These are phyloP conservation scores for Obba rivulosa DNA, from an alignment of 768 basidiomycete species.

Conservation along the genomic window DNA sequence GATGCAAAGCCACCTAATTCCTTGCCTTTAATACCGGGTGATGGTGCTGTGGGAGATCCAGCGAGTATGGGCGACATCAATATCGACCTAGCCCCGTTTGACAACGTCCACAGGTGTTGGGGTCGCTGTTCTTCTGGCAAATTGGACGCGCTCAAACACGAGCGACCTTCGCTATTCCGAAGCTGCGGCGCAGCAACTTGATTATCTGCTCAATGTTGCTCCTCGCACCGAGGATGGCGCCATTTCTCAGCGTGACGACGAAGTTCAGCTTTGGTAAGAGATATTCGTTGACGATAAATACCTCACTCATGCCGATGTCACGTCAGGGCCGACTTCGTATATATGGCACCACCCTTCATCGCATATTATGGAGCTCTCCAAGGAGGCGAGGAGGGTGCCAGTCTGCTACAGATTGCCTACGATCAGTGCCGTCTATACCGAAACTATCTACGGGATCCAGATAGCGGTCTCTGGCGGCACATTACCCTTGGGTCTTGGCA, in stretches of 20 bases:
- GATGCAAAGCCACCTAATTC: constrained; percentile 29
- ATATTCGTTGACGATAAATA: too few species aligned
- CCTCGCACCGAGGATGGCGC: constrained; percentile 47
- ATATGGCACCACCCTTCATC: constrained; percentile 63
- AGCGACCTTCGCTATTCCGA: too few species aligned
- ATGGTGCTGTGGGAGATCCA: constrained; percentile 57
- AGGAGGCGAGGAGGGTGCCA: constrained; percentile 28
- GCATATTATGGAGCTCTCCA: constrained; percentile 57
- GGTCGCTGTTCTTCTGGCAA: constrained; percentile 45
- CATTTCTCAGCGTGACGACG: constrained; percentile 48
- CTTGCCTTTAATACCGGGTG: constrained; percentile 37
- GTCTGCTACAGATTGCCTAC: constrained; percentile 42
- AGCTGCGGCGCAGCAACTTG: constrained; percentile 42
- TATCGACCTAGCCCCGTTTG: too few species aligned
- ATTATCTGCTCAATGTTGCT: constrained; percentile 39
- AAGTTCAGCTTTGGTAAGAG: constrained; percentile 56
- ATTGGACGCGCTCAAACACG: constrained; percentile 43
- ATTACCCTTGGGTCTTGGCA: constrained; percentile 39
- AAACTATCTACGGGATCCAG: constrained; percentile 42
- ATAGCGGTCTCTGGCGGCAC: constrained; percentile 51
- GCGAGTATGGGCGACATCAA: constrained; percentile 41
- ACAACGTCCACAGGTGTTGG: too few species aligned
- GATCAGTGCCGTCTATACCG: too few species aligned
- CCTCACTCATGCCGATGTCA: too few species aligned
- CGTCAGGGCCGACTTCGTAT: constrained; percentile 58